These are phyloP conservation scores for Micromonas pusilla DNA, from an alignment of 139 green algal species.

Conservation along the genomic window DNA sequence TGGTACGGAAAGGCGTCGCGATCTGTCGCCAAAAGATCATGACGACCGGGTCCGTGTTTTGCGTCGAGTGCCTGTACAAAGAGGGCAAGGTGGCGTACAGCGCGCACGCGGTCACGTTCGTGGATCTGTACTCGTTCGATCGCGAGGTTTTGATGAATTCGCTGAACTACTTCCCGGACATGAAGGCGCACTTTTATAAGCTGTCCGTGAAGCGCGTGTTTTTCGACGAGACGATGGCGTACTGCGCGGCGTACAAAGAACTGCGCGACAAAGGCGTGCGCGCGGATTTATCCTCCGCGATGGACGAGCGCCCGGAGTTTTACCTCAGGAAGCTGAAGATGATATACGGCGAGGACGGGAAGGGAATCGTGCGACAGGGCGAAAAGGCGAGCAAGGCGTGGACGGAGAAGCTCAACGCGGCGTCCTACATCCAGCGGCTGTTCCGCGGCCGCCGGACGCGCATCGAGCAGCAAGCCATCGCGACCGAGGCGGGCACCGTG, in stretches of 20 bases:
- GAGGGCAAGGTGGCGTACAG: neutral
- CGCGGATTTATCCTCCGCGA: neutral
- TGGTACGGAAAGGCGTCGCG: slow-evolving; percentile 18
- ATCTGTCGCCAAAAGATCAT: neutral
- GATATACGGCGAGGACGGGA: slow-evolving; percentile 4
- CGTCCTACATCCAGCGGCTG: neutral
- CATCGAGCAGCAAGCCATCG: neutral
- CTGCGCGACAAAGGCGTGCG: neutral
- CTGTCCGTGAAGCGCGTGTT: neutral
- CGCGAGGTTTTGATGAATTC: neutral
- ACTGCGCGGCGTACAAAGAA: neutral
- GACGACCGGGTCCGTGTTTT: neutral
- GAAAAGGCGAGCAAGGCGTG: neutral
- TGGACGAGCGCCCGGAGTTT: slow-evolving; percentile 12
- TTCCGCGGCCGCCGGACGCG: neutral
- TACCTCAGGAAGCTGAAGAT: slow-evolving; percentile 11
- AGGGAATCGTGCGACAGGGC: neutral
- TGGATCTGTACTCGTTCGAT: neutral
- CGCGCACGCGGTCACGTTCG: slow-evolving; percentile 15
- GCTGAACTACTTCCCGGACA: slow-evolving; percentile 2
- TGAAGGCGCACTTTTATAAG: neutral
- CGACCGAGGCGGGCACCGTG: neutral
- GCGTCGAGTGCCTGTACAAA: neutral
- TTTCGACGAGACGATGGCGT: slow-evolving; percentile 6
- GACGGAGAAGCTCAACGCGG: slow-evolving; percentile 1